Conservation (phyloP, 495 filamentous ascomycete genomes). For the Hypomontagnella submonticulosa region DNA sequence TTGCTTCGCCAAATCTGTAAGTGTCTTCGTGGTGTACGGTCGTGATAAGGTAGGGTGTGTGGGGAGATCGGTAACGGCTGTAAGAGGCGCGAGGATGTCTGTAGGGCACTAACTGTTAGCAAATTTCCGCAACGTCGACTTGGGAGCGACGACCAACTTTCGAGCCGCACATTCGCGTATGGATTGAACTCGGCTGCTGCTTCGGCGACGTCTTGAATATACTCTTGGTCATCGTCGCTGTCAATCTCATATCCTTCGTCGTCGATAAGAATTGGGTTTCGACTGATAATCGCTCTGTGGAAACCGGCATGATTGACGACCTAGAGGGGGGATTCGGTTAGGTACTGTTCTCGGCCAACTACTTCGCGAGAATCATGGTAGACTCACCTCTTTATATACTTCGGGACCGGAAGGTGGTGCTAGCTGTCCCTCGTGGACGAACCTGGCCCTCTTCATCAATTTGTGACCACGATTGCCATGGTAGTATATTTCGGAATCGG, state of each 20-base stretch:
- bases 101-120: constrained; percentile 35
- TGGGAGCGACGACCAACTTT: constrained; percentile 68
- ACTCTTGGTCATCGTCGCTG: constrained; percentile 79
- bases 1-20: constrained; percentile 82
- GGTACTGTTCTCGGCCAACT: constrained; percentile 5
- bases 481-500: constrained; percentile 82
- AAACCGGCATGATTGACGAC: constrained; percentile 86
- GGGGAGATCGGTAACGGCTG: constrained; percentile 84
- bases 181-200: constrained; percentile 82
- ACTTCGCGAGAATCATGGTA: constrained; percentile 22
- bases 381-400: constrained; percentile 84
- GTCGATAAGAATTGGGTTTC: constrained; percentile 79
- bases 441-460: constrained; percentile 82
- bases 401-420: constrained; percentile 74
- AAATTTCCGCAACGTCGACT: constrained; percentile 5
- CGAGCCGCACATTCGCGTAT: constrained; percentile 81
- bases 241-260: constrained; percentile 88
- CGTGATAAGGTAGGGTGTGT: constrained; percentile 84
- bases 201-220: constrained; percentile 69
- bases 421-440: constrained; percentile 80
- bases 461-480: constrained; percentile 93
- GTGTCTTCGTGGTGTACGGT: constrained; percentile 81
- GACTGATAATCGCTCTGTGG: constrained; percentile 82
- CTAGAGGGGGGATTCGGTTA: constrained; percentile 55
- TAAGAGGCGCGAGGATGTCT: constrained; percentile 90